Evolutionary conservation across 2,329 filamentous ascomycete species (phyloP).

Genomic region (Clonostachys chloroleuca): DNA sequence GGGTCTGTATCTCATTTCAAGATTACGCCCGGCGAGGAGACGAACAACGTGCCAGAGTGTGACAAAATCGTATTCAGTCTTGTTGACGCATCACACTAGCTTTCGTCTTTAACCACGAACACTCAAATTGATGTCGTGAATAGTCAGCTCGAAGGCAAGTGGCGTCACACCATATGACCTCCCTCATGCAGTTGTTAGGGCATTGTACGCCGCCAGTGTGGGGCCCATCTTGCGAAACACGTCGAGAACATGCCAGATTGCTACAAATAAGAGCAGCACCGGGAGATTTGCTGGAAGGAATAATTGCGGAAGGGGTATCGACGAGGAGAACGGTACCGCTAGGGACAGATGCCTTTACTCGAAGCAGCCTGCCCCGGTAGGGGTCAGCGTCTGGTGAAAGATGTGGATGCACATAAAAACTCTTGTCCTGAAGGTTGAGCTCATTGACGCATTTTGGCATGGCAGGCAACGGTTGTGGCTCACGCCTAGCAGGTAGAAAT

Average conservation of each 20-base stretch:
- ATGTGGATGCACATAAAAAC: conserved; percentile 13
- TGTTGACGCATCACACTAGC: conserved; percentile 6
- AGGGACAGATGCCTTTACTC: conserved; percentile 10
- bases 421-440: conserved; percentile 4
- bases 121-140: conserved; percentile 15
- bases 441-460: too few relatives aligned
- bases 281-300: conserved; percentile 11
- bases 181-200: conserved; percentile 8
- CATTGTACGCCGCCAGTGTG: conserved; percentile 7
- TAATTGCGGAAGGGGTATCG: conserved; percentile 17
- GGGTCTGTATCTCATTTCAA: conserved; percentile 6
- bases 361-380: conserved; percentile 15
- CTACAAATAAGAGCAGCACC: conserved; percentile 15
- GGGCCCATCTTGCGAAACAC: conserved; percentile 4
- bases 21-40: conserved; percentile 13
- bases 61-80: conserved; percentile 14
- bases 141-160: conserved; percentile 11
- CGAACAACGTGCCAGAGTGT: conserved; percentile 20
- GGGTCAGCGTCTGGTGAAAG: conserved; percentile 13
- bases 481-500: too few relatives aligned
- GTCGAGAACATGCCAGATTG: conserved; percentile 14
- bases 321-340: conserved; percentile 16
- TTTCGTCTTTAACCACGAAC: conserved; percentile 13
- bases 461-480: too few relatives aligned
- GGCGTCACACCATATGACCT: conserved; percentile 18